Evolutionary conservation across 805 yeast genomes (phyloP).

Genomic region (Suhomyces xylopsoci): DNA sequence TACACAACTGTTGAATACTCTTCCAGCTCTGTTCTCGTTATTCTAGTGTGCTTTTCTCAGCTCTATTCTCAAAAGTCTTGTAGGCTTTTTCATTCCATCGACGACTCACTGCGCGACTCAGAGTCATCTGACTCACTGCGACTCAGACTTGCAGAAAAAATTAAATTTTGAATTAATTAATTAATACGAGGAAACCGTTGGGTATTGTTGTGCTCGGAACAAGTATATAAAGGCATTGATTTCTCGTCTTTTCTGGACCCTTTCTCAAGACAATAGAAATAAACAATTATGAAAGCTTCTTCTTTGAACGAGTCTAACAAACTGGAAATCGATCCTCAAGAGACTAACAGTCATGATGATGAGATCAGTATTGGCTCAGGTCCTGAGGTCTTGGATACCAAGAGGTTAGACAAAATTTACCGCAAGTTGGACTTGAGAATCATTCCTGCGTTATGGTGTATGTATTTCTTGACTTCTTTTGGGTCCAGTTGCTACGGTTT

Average conservation of each 20-base stretch:
- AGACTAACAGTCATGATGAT: constrained; percentile 6
- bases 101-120: neutral
- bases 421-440: constrained; percentile 65
- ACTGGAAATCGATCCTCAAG: neutral
- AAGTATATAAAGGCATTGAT: neutral
- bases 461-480: constrained; percentile 76
- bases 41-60: neutral
- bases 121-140: constrained; percentile 1
- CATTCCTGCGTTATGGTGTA: constrained; percentile 78
- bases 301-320: neutral
- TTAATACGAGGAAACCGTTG: neutral
- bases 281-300: neutral
- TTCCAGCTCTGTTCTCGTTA: neutral
- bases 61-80: neutral
- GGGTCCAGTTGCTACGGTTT: constrained; percentile 76
- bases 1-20: neutral
- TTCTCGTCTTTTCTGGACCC: neutral
- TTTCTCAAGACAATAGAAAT: neutral
- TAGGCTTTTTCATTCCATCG: neutral
- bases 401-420: constrained; percentile 52
- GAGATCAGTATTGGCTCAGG: constrained; percentile 8
- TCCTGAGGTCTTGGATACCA: constrained; percentile 8
- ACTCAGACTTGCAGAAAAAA: neutral
- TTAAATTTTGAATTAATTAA: neutral
- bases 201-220: neutral